These are phyloP conservation scores for Hibiscus trionum DNA, from an alignment of 345 rosid genomes.

Conservation along the genomic window DNA sequence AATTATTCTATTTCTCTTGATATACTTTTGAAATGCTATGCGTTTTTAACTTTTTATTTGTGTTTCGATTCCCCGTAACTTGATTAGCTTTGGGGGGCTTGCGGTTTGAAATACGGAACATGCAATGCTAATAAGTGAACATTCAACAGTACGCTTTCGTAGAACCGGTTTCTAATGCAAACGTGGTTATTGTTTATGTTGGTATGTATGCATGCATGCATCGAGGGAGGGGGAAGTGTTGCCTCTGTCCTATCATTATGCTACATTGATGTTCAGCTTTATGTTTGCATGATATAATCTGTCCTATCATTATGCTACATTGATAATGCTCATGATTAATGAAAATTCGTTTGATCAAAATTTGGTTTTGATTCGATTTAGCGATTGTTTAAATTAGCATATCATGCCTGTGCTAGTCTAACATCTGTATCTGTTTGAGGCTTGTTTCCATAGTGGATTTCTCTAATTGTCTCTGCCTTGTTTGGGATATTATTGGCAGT, in stretches of 20 bases:
- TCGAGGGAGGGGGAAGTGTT: neutral
- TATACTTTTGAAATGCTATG: too few species aligned
- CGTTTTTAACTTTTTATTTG: neutral
- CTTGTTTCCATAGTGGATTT: neutral
- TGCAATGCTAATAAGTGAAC: neutral
- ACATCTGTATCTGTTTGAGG: conserved; percentile 17
- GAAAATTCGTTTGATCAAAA: neutral
- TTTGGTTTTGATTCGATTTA: neutral
- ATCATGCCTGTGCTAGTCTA: neutral
- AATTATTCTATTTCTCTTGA: neutral
- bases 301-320: neutral
- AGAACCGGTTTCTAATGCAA: too few species aligned
- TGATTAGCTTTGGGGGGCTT: neutral
- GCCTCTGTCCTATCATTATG: neutral
- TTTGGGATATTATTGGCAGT: conserved; percentile 17
- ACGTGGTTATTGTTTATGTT: too few species aligned
- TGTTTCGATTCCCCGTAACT: neutral
- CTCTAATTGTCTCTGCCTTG: neutral
- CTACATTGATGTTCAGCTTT: neutral
- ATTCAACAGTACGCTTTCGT: neutral
- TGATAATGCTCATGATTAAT: neutral
- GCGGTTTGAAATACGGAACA: neutral
- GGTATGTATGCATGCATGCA: neutral
- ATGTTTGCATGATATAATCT: neutral
- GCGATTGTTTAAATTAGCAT: too few species aligned